These are phyloP conservation scores for Alternaria tenuissima DNA, from an alignment of 2,329 filamentous ascomycete genomes.

Conservation along the genomic window DNA sequence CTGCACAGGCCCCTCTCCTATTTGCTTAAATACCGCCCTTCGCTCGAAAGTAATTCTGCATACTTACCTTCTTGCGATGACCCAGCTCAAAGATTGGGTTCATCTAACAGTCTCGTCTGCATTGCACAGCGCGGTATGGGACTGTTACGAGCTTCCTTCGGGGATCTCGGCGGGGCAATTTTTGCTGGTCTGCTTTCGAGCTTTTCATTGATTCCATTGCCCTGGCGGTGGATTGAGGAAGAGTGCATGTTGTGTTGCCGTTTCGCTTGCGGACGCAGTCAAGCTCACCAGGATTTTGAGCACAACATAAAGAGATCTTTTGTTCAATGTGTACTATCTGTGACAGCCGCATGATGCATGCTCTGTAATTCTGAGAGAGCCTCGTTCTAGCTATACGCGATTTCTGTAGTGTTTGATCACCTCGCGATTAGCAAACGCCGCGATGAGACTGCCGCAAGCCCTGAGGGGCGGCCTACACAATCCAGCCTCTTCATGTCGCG, in stretches of 20 bases:
- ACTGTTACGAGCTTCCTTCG: conserved; percentile 46
- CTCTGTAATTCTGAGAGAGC: neutral
- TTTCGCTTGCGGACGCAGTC: too few relatives aligned
- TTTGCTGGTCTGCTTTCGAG: conserved; percentile 35
- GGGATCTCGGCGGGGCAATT: conserved; percentile 47
- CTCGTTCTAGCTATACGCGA: neutral
- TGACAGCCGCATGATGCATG: neutral
- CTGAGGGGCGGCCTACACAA: neutral
- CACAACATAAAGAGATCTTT: too few relatives aligned
- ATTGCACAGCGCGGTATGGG: conserved; percentile 51
- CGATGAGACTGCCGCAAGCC: neutral
- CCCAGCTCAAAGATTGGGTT: conserved; percentile 44
- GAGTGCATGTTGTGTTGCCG: conserved; percentile 17
- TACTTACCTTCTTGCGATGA: conserved; percentile 48
- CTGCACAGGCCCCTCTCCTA: neutral
- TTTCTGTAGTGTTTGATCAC: neutral
- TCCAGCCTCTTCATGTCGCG: neutral
- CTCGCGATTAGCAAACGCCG: neutral
- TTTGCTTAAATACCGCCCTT: conserved; percentile 2
- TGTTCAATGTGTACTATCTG: fast-evolving
- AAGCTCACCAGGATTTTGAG: too few relatives aligned
- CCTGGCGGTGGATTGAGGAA: conserved; percentile 50
- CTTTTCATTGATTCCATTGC: conserved; percentile 51
- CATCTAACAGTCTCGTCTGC: conserved; percentile 44
- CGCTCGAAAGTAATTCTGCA: conserved; percentile 1